phyloP scores from a whole-genome alignment of 176 grass and related monocot species.

The Thinopyrum elongatum region DNA sequence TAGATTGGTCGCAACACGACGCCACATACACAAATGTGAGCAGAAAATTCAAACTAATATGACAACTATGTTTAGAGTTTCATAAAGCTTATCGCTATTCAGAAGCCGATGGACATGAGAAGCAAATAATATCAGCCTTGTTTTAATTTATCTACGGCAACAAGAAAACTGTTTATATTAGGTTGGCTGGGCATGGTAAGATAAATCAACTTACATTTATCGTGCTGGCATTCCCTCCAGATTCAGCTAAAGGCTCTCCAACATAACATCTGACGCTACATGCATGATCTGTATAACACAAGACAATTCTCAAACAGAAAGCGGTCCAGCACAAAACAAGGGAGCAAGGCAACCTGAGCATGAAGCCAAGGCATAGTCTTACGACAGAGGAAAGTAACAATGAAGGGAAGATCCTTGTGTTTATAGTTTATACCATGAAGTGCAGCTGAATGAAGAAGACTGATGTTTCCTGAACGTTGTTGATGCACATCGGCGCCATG shows the following conservation, averaged over 20 bases:
- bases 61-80: neutral
- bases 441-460: constrained; percentile 8
- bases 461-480: neutral
- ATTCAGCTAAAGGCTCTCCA: neutral
- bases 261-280: neutral
- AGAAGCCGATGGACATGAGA: neutral
- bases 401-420: neutral
- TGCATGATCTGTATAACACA: neutral
- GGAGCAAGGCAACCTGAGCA: neutral
- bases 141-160: neutral
- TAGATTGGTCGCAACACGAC: neutral
- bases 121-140: neutral
- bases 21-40: neutral
- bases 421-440: neutral
- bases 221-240: neutral
- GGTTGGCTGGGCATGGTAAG: neutral
- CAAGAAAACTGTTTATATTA: neutral
- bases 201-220: neutral
- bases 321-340: neutral
- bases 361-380: neutral
- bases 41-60: neutral
- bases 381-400: neutral
- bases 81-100: neutral
- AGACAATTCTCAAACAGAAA: too few relatives aligned
- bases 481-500: constrained; percentile 27